These are phyloP conservation scores for Cornus suecica DNA, from an alignment of 148 eudicot genomes.

Conservation along the genomic window DNA sequence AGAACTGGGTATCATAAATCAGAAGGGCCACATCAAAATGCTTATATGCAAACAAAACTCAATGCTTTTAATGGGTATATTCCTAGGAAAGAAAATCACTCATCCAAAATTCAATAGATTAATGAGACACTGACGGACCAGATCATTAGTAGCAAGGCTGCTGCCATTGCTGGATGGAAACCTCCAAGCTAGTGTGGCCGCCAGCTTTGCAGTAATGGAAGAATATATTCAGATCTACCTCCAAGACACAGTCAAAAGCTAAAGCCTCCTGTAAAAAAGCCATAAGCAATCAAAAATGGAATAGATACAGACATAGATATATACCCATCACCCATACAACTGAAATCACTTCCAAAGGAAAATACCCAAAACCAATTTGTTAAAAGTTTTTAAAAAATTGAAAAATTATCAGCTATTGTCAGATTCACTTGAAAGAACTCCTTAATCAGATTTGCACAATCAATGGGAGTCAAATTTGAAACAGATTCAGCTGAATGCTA, in stretches of 20 bases:
- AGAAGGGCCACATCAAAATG: not conserved
- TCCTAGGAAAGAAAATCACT: not conserved
- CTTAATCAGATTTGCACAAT: not conserved
- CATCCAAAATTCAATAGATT: not conserved
- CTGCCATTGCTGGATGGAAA: conserved; percentile 65
- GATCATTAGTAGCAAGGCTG: conserved; percentile 51
- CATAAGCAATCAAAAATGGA: not conserved
- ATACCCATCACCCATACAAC: not conserved
- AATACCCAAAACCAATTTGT: not conserved
- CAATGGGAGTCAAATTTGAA: not conserved
- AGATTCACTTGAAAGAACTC: not conserved
- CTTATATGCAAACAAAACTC: not conserved
- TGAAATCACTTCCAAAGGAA: not conserved
- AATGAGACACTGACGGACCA: conserved; percentile 39
- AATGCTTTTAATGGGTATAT: not conserved
- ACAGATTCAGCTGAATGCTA: conserved; percentile 4
- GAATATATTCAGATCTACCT: conserved; percentile 28
- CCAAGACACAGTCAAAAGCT: conserved; percentile 26
- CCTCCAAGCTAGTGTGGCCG: conserved; percentile 73
- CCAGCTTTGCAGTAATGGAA: conserved; percentile 44
- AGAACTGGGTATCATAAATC: not conserved
- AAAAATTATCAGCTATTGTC: not conserved
- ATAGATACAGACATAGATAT: not conserved
- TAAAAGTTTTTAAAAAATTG: too few relatives aligned
- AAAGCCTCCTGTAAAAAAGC: conserved; percentile 21